phyloP scores from a whole-genome alignment of 176 grass and related monocot genomes.

The Aegilops speltoides region DNA sequence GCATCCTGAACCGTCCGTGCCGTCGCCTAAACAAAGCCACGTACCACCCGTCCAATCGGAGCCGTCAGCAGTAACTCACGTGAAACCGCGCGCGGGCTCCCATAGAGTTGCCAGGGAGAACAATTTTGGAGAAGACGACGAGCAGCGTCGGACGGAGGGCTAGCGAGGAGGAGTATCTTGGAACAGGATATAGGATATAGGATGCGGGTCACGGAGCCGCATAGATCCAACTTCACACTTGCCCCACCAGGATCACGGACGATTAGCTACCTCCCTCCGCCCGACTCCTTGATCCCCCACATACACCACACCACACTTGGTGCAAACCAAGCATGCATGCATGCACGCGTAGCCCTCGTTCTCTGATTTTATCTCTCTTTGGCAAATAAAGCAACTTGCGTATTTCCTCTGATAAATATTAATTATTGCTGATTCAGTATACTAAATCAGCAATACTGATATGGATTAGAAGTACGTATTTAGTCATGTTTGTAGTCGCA shows the following conservation, averaged over 20 bases:
- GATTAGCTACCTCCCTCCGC: not conserved
- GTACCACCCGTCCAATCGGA: no score
- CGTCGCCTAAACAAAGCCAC: no score
- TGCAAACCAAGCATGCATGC: not conserved
- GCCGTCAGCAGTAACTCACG: no score
- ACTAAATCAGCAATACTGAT: no score
- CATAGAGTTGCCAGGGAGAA: not conserved
- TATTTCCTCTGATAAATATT: accelerated
- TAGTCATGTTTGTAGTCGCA: no score
- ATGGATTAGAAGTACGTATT: no score
- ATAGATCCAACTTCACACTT: no score
- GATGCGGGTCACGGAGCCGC: not conserved
- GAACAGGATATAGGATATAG: not conserved
- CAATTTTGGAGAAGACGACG: not conserved
- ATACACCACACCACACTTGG: not conserved
- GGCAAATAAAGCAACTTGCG: no score
- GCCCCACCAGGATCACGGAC: not conserved
- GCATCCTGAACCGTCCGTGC: no score
- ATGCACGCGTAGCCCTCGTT: no score
- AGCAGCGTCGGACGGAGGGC: not conserved
- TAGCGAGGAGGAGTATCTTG: not conserved
- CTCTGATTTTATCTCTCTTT: no score
- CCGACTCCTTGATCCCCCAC: not conserved
- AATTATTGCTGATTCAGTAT: no score
- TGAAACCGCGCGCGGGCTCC: not conserved